Percentiles rank a stretch among this genome's conserved stretches.
These are phyloP conservation scores for Trichopus zeylanicus DNA, from an alignment of 116 monocot genomes.

Conservation along the genomic window DNA sequence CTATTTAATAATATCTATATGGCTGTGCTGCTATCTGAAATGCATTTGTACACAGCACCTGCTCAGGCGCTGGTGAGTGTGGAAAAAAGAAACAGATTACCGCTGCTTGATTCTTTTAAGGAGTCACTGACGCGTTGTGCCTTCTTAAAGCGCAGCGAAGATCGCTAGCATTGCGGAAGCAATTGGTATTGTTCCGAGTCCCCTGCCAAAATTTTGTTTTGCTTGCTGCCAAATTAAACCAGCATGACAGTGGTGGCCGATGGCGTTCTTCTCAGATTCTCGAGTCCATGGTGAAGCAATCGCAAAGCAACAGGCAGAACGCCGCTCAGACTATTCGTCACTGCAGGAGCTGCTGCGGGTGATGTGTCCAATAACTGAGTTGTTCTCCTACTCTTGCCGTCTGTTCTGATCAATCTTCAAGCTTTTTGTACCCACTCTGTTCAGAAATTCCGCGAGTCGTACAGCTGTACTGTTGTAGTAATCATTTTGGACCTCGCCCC, in stretches of 20 bases:
- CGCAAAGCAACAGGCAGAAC: neutral
- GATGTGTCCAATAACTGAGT: no score
- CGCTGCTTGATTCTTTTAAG: neutral
- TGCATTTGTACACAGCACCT: no score
- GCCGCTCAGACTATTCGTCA: neutral
- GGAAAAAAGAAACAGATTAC: no score
- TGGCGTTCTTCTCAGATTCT: constrained; percentile 1
- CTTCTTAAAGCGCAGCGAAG: constrained; percentile 21
- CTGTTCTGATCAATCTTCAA: no score
- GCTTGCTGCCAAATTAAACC: neutral
- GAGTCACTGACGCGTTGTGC: neutral
- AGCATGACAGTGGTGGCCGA: neutral
- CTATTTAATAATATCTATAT: no score
- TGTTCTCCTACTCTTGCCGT: no score
- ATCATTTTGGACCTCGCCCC: no score
- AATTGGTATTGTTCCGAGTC: constrained; percentile 34
- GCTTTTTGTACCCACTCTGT: no score
- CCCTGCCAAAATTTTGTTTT: neutral
- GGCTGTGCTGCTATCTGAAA: no score
- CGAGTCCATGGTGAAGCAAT: constrained; percentile 5
- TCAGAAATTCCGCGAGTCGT: no score
- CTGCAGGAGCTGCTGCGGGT: constrained; percentile 10
- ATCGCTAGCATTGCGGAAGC: constrained; percentile 20
- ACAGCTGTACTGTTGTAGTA: no score
- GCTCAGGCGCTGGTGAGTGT: no score